These are phyloP conservation scores for Kuraishia ogatae DNA, from an alignment of 805 yeast species.

Conservation along the genomic window DNA sequence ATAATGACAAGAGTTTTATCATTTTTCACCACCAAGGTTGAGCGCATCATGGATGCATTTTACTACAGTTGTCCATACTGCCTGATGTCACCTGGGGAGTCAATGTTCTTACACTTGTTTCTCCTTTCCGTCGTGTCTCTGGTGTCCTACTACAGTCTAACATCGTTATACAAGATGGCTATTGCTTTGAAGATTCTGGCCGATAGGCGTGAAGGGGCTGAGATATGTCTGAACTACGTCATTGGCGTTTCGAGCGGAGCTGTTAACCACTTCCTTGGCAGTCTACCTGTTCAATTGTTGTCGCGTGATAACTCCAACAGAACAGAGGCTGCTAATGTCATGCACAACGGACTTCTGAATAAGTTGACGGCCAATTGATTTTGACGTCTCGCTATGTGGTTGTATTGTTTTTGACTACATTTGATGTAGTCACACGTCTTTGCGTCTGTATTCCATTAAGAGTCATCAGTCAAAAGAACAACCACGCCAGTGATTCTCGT, in stretches of 20 bases:
- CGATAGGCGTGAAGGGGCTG: background rate
- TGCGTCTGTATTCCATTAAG: too few relatives aligned
- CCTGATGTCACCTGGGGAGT: slow-evolving; percentile 4
- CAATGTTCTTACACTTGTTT: background rate
- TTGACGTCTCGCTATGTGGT: background rate
- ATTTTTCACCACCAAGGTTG: background rate
- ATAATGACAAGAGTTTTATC: background rate
- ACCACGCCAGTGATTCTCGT: too few relatives aligned
- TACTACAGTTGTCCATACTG: slow-evolving; percentile 3
- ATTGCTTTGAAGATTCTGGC: background rate
- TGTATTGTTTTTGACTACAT: background rate
- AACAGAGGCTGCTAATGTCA: background rate
- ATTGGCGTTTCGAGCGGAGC: background rate
- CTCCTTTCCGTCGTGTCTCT: background rate
- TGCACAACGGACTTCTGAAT: background rate
- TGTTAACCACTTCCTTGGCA: background rate
- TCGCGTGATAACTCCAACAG: background rate
- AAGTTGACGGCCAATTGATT: background rate
- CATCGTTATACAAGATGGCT: background rate
- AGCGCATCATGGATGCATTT: background rate
- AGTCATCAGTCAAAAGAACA: too few relatives aligned
- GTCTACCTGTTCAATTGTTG: background rate
- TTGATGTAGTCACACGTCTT: background rate
- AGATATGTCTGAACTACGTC: background rate
- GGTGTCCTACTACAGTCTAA: background rate